Base-by-base conservation (phyloP, 2,329 filamentous ascomycete species). In the Aplosporella prunicola region DNA sequence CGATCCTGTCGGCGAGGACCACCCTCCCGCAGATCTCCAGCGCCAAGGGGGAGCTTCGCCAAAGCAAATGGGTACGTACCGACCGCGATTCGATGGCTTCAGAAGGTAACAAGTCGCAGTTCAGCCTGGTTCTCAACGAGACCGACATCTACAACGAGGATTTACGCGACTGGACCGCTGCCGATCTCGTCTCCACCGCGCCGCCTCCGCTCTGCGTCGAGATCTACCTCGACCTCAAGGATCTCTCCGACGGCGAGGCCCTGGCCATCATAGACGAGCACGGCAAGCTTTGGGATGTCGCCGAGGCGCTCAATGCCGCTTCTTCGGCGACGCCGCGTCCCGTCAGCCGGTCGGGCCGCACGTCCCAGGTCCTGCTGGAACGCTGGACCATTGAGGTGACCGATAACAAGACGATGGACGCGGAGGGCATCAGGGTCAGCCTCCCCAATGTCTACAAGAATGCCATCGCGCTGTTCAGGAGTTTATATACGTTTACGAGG, bases 401-500 rank as follows among this genome's bases (percentile, higher is more conserved):
- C 53, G 74, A 76, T 47, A 63, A 53, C 41, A 47, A 41, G 59
- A 84, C 39, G 50, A 68, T 61, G 36, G 67, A 74, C 31, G 67
- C 74, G 20, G 38, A 40, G 27, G 26, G 25, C 20, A 30, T 11
- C 27, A 31, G 38, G 30, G 27, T 29, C 31, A 33, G 10, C 11
- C 66, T 96, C 35, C 87, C 91, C 10, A 89, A 85, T 35, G 79
- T 94, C 41, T 98, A 98, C 71, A 98, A 98, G 65, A 91, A 93
- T 63, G 86, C 84, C 50, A 93, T 98, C 46, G 82, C 96, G 47
- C 78, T 95, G 50, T 95, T 96, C 62, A 76, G 91, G 43, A 87
- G 87, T 2, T 71, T 98, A 30, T 94, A 84, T 58, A 77, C 84
- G 33, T 82, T 83, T 38, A 76, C 85, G 26, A 81, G 84, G 50